phyloP scores from a whole-genome alignment of 1,284 basidiomycete species.

The Cutaneotrichosporon sp. region DNA sequence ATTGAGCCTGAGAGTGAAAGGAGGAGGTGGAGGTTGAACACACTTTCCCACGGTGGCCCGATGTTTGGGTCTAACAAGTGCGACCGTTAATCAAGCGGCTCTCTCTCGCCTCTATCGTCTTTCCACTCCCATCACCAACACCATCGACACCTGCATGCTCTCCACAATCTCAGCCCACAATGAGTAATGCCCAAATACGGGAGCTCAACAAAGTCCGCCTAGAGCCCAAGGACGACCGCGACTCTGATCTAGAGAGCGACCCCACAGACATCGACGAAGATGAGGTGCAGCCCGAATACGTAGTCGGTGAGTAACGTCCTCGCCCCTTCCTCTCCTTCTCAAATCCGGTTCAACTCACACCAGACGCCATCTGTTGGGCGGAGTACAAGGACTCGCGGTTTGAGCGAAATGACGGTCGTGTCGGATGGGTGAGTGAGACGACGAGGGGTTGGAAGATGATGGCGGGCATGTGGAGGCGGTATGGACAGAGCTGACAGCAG shows the following conservation, averaged over 20 bases:
- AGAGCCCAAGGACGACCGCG: not conserved
- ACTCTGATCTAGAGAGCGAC: slow-evolving; percentile 15
- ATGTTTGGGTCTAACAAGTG: not conserved
- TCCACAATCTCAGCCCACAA: not conserved
- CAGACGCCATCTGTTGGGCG: slow-evolving; percentile 40
- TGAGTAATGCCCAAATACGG: not conserved
- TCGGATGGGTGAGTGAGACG: slow-evolving; percentile 39
- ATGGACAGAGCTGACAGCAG: slow-evolving; percentile 15
- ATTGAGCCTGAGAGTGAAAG: no score
- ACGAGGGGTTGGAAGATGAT: no score
- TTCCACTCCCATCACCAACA: not conserved
- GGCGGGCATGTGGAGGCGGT: no score
- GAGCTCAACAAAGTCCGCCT: slow-evolving; percentile 12
- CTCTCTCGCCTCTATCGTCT: no score
- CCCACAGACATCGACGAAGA: slow-evolving; percentile 6
- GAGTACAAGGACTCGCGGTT: slow-evolving; percentile 27
- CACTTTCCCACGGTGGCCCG: not conserved
- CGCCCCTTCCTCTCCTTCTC: no score
- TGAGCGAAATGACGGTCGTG: slow-evolving; percentile 21
- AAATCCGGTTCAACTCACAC: no score
- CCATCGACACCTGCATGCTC: not conserved
- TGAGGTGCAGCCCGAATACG: slow-evolving; percentile 21
- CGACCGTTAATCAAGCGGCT: no score
- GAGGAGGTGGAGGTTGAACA: no score
- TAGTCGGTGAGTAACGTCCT: slow-evolving; percentile 37